Evolutionary conservation across 257 asterid species (phyloP), one percentile per base, ranked within the genome.

Genomic region (Solanum rostratum): DNA sequence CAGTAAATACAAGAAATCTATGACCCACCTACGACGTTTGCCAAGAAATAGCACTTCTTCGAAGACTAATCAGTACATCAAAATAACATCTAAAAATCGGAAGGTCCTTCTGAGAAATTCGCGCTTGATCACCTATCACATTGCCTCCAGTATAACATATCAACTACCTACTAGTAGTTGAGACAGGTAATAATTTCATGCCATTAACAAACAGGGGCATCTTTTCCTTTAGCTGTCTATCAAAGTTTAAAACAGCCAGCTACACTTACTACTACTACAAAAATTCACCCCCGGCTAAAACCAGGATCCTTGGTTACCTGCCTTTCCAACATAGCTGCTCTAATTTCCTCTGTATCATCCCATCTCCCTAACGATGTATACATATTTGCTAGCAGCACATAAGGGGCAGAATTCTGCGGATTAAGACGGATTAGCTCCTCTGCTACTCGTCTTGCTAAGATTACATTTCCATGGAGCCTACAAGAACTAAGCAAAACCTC

Each of bases 401-500:
- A 86, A 2, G 88, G 86, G 59, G 84, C 73, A 52, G 88, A 82
- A 46, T 86, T 86, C 50, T 30, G 37, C 29, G 88, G 86, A 76
- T 83, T 65, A 39, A 86, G 53, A 60, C 70, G 86, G 68, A 86
- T 63, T 41, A 86, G 86, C 85, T 74, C 80, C 71, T 86, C 86
- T 59, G 88, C 84, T 4, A 39, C 88, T 57, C 80, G 80, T 50
- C 45, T 82, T 33, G 86, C 88, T 39, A 86, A 71, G 10, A 52
- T 82, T 57, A 86, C 76, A 82, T 86, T 80, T 80, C 86, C 59
- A 62, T 86, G 88, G 30, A 86, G 68, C 80, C 80, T 74, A 83
- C 88, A 86, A n/a, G 88, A 85, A 73, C 83, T 82, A 33, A 86
- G 88, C 60, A 86, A 69, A 83, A 85, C 84, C 60, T 85, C 88